Evolutionary conservation across 441 rosid species (phyloP), one percentile per base, ranked within the genome.

Genomic region (Aleurites moluccanus): DNA sequence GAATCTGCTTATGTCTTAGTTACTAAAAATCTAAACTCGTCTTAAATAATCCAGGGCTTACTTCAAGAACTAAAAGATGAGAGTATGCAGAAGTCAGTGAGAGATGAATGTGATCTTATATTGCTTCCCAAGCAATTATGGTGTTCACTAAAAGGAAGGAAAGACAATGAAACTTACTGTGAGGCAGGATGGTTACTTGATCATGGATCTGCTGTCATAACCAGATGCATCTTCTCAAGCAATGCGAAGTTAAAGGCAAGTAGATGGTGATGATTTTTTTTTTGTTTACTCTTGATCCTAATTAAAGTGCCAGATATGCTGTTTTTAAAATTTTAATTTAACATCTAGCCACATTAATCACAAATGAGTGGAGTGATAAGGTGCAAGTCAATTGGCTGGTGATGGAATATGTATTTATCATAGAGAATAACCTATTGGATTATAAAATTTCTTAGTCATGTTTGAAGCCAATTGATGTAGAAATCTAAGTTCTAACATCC

Each of bases 61-160:
- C 33, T 86, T 66, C 87, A 81, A 84, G 86, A 83, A 76, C 80
- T 89, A 30, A 33, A 61, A 66, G 90, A 82, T n/a, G 84, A 77
- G n/a, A 77, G 86, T 52, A 60, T 66, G 38, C 69, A 65, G 75
- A 86, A 77, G 79, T 75, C 85, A 47, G 81, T 69, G 25, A 83
- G 93, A 84, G 91, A 92, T 60, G 91, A 79, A 73, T 21, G 38
- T 25, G 77, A 83, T 76, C 83, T 90, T 53, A 68, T 86, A 57
- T 79, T 88, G 88, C 99, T 95, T 72, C 99, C 97, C 0, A 87
- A 82, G 80, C 88, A 81, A 74, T 60, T 92, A 49, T 95, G 97
- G 98, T 89, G 96, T 72, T 86, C 91, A 33, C 57, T 85, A 53
- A 83, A 81, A 80, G 85, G 74, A 80, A 78, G 64, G 42, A 83